Conservation (phyloP, 306 rosid genomes). For the Arachis stenosperma region DNA sequence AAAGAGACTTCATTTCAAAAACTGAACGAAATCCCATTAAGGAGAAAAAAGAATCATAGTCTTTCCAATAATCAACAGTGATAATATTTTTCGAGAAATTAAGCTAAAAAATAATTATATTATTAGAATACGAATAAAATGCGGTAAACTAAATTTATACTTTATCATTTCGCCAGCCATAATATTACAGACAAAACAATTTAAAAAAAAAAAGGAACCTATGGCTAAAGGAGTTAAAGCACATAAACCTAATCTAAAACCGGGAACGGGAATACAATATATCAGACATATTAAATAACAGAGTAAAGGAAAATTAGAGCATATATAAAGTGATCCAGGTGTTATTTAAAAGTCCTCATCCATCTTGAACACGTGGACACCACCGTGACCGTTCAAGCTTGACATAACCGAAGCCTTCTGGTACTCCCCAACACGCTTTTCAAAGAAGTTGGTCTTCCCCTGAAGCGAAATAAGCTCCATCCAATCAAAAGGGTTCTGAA, state of each 20-base stretch:
- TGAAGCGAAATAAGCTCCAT: constrained; percentile 94
- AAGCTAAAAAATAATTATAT: too few species aligned
- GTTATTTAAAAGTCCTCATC: constrained; percentile 62
- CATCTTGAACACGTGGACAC: constrained; percentile 60
- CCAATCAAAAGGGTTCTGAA: constrained; percentile 85
- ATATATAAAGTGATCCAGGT: not conserved
- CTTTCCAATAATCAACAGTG: too few species aligned
- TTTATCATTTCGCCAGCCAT: constrained; percentile 13
- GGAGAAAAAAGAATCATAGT: too few species aligned
- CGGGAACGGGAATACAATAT: not conserved
- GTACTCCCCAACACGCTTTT: constrained; percentile 85
- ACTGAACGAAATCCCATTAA: too few species aligned
- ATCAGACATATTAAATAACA: not conserved
- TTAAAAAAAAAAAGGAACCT: not conserved
- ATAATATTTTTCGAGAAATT: too few species aligned
- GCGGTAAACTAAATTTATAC: not conserved
- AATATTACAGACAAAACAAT: not conserved
- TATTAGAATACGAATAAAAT: too few species aligned
- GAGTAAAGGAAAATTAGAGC: too few species aligned
- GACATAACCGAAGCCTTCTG: constrained; percentile 86
- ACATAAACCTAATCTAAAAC: not conserved
- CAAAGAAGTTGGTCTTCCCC: constrained; percentile 90
- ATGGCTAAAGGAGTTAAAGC: not conserved
- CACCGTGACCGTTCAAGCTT: constrained; percentile 59
- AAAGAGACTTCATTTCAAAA: not conserved